These are phyloP conservation scores for Aspergillus caelatus DNA, from an alignment of 2,329 filamentous ascomycete genomes.

Conservation along the genomic window DNA sequence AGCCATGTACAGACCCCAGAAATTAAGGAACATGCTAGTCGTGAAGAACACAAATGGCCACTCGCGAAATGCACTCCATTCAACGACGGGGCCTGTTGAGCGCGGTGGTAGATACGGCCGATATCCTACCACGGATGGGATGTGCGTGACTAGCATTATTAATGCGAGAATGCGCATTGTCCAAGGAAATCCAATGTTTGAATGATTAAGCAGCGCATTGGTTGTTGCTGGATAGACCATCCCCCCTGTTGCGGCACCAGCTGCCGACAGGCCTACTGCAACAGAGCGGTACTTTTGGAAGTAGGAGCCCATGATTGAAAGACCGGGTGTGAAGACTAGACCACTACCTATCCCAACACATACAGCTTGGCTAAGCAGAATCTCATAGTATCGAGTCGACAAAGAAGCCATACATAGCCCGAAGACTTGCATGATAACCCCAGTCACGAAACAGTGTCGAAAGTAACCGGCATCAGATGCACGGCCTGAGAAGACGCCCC, in stretches of 20 bases:
- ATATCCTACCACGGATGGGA: slow-evolving; percentile 34
- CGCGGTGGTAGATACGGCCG: slow-evolving; percentile 26
- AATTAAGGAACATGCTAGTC: slow-evolving; percentile 49
- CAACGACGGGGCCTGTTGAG: slow-evolving; percentile 55
- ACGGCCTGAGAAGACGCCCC: not conserved
- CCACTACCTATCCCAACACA: not conserved
- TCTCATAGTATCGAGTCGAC: not conserved
- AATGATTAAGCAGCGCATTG: not conserved
- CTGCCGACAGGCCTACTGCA: not conserved
- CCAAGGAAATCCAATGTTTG: not conserved
- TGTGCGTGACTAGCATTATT: slow-evolving; percentile 47
- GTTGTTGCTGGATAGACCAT: not conserved
- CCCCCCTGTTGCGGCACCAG: not conserved
- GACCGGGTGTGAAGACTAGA: not conserved
- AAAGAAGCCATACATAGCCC: not conserved
- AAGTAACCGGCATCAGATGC: not conserved
- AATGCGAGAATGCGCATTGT: slow-evolving; percentile 31
- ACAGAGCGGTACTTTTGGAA: not conserved
- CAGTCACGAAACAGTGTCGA: not conserved
- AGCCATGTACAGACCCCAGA: slow-evolving; percentile 58
- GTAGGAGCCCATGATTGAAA: not conserved
- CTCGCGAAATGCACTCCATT: slow-evolving; percentile 61
- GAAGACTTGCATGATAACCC: not conserved
- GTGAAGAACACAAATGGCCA: slow-evolving; percentile 56
- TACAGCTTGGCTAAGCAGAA: not conserved